Evolutionary conservation across 148 eudicot genomes (phyloP).

Genomic region (Cornus controversa): DNA sequence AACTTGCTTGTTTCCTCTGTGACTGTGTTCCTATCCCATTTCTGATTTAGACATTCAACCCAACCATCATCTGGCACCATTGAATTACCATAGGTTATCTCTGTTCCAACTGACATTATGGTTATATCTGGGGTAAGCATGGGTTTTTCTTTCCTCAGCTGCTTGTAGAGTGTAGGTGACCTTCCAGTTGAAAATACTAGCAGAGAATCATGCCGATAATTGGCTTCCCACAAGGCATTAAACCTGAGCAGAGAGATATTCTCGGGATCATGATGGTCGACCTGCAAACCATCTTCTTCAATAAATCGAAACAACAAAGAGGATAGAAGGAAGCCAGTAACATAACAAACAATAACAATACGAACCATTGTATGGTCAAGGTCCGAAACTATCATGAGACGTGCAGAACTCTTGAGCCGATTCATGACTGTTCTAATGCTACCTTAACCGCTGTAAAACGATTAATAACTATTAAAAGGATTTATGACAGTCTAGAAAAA

Average conservation of each 20-base stretch:
- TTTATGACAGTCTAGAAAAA: neutral
- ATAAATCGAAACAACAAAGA: constrained; percentile 11
- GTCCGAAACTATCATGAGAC: constrained; percentile 72
- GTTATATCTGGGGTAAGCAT: constrained; percentile 75
- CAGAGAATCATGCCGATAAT: constrained; percentile 68
- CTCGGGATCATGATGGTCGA: constrained; percentile 75
- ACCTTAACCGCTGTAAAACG: constrained; percentile 13
- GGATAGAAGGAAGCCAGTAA: neutral
- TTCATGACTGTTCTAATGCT: constrained; percentile 36
- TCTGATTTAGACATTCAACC: constrained; percentile 52
- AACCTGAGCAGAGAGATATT: constrained; percentile 60
- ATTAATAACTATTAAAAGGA: neutral
- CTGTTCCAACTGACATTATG: constrained; percentile 75
- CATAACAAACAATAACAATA: neutral
- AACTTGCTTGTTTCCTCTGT: constrained; percentile 54
- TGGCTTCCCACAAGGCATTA: constrained; percentile 69
- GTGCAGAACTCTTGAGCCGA: constrained; percentile 48
- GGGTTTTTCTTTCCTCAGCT: constrained; percentile 68
- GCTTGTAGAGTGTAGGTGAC: constrained; percentile 62
- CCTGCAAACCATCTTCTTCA: constrained; percentile 32
- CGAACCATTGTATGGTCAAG: constrained; percentile 80
- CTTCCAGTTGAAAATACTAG: constrained; percentile 73
- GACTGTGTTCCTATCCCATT: constrained; percentile 59
- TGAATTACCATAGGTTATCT: constrained; percentile 66
- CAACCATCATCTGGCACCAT: constrained; percentile 76